A percentile compares a stretch with the other conserved stretches of the same genome.
phyloP scores from a whole-genome alignment of 495 filamentous ascomycete genomes.

The Penicillium simplicissimum region DNA sequence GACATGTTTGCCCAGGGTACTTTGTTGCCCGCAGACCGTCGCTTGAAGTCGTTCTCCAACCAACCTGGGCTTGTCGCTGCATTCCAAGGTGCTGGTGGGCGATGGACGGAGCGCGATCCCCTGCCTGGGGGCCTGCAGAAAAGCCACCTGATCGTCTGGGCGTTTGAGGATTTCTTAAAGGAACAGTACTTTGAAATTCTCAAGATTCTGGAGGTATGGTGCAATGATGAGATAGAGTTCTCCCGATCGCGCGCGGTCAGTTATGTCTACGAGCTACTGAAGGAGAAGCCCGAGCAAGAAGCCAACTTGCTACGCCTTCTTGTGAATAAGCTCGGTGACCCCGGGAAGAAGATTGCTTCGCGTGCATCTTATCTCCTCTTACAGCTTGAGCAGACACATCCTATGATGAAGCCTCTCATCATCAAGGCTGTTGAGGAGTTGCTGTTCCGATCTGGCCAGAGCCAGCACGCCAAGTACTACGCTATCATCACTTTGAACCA shows the following conservation, averaged over 20 bases:
- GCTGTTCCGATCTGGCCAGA: constrained; percentile 84
- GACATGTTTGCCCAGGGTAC: constrained; percentile 89
- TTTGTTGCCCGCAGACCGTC: constrained; percentile 77
- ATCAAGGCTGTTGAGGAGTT: constrained; percentile 85
- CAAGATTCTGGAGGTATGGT: constrained; percentile 86
- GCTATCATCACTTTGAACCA: constrained; percentile 96
- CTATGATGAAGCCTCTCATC: constrained; percentile 87
- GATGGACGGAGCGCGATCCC: constrained; percentile 65
- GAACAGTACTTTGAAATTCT: constrained; percentile 86
- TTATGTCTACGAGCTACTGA: constrained; percentile 84
- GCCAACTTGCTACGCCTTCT: constrained; percentile 86
- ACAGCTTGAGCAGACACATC: constrained; percentile 85
- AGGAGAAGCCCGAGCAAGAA: constrained; percentile 96
- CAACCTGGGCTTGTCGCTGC: constrained; percentile 74
- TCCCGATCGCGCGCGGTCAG: constrained; percentile 81
- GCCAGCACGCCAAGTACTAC: constrained; percentile 86
- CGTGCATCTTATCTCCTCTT: constrained; percentile 86
- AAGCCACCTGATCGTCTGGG: constrained; percentile 81
- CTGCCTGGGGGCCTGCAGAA: constrained; percentile 71
- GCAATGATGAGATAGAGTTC: constrained; percentile 90
- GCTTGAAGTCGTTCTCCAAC: constrained; percentile 73
- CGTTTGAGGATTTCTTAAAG: constrained; percentile 94
- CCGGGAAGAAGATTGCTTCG: constrained; percentile 90
- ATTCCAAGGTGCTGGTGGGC: constrained; percentile 55
- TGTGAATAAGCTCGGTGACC: constrained; percentile 95